phyloP scores from a whole-genome alignment of 371 early-diverging fungal genomes.

The Mortierella sp. region DNA sequence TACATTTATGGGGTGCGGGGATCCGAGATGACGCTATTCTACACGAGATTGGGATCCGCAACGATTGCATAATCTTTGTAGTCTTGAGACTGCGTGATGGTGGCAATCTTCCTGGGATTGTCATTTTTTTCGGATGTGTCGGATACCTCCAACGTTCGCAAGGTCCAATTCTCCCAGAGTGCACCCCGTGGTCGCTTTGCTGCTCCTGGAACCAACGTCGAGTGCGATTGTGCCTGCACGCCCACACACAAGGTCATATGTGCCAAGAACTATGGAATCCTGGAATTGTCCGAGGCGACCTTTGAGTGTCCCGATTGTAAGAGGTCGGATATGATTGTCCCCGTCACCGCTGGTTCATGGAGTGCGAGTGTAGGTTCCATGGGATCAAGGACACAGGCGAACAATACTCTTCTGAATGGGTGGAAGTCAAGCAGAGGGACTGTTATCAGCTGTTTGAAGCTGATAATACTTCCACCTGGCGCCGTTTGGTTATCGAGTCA shows the following conservation, averaged over 20 bases:
- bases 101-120: not conserved
- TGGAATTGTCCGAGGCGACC: not conserved
- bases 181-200: constrained; percentile 11
- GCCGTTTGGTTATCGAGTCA: constrained; percentile 23
- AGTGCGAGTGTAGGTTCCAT: constrained; percentile 29
- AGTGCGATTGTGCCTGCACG: constrained; percentile 22
- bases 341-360: constrained; percentile 21
- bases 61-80: not conserved
- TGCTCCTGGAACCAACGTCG: constrained; percentile 11
- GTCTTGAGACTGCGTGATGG: not conserved
- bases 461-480: constrained; percentile 16
- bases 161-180: not conserved
- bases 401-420: constrained; percentile 30
- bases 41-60: not conserved
- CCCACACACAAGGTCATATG: constrained; percentile 17
- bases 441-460: constrained; percentile 23
- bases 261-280: not conserved
- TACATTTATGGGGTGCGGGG: not conserved
- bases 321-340: not conserved
- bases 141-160: not conserved
- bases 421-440: constrained; percentile 3
- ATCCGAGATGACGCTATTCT: not conserved
- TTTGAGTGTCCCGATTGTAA: constrained; percentile 15
- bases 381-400: constrained; percentile 25
- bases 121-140: constrained; percentile 10